These are phyloP conservation scores for Cocos nucifera DNA, from an alignment of 176 grass and related monocot species.

Conservation along the genomic window DNA sequence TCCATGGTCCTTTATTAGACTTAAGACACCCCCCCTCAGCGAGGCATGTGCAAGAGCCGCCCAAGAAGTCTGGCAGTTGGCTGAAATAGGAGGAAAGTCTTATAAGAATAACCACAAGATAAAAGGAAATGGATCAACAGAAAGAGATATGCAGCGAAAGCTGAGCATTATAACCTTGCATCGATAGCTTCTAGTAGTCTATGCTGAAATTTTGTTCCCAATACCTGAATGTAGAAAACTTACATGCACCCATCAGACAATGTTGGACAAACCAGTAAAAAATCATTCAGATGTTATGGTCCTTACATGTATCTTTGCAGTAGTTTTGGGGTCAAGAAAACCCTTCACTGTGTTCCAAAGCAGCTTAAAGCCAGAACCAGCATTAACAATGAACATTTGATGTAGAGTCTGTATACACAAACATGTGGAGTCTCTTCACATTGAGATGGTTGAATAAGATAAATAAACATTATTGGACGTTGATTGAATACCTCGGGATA, in stretches of 20 bases:
- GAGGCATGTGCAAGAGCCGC: conserved; percentile 67
- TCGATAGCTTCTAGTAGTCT: conserved; percentile 86
- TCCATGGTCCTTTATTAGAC: conserved; percentile 95
- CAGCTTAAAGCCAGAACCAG: conserved; percentile 82
- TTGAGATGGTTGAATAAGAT: too few species aligned
- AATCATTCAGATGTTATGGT: too few species aligned
- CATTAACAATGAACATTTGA: conserved; percentile 96
- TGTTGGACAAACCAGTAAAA: too few species aligned
- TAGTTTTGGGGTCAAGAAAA: conserved; percentile 93
- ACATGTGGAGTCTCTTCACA: conserved; percentile 5
- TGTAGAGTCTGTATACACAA: conserved; percentile 59
- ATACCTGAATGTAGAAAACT: conserved; percentile 31
- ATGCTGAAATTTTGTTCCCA: conserved; percentile 88
- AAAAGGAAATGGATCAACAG: background rate
- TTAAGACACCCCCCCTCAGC: conserved; percentile 65
- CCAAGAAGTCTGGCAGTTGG: conserved; percentile 91
- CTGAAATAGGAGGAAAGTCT: conserved; percentile 35
- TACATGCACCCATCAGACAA: too few species aligned
- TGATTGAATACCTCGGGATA: conserved; percentile 69
- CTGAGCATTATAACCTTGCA: conserved; percentile 29
- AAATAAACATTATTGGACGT: too few species aligned
- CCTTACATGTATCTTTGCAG: conserved; percentile 80
- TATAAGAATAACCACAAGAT: background rate
- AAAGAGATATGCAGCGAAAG: conserved; percentile 18
- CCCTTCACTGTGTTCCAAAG: conserved; percentile 95